Percentiles rank a stretch among this genome's conserved stretches.
Conservation (phyloP, 2,329 filamentous ascomycete genomes). For the Fusarium miscanthi region DNA sequence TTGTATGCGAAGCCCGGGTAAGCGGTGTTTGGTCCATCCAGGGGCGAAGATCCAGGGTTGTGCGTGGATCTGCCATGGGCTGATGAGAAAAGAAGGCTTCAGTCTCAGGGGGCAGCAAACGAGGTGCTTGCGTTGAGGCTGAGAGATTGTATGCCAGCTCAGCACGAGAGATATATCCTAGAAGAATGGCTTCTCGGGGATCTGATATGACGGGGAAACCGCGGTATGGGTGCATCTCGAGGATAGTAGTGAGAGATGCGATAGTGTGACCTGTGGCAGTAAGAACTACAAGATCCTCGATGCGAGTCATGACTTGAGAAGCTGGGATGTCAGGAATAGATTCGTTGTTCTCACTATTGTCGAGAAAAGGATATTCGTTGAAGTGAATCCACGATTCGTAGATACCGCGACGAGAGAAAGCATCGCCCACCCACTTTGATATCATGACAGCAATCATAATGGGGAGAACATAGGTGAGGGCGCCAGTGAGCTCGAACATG, state of each 20-base stretch:
- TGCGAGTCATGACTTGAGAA: conserved; percentile 89
- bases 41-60: conserved; percentile 86
- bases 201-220: conserved; percentile 93
- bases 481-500: conserved; percentile 98
- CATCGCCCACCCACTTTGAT: conserved; percentile 97
- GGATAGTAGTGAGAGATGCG: conserved; percentile 74
- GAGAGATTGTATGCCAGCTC: conserved; percentile 85
- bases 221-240: conserved; percentile 80
- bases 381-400: conserved; percentile 99
- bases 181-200: conserved; percentile 77
- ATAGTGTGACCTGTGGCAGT: conserved; percentile 91
- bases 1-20: conserved; percentile 81
- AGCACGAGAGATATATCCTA: conserved; percentile 94
- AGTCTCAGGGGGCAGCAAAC: conserved; percentile 74
- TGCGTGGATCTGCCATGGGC: conserved; percentile 79
- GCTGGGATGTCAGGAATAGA: conserved; percentile 84
- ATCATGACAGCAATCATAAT: conserved; percentile 99
- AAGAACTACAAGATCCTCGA: conserved; percentile 90
- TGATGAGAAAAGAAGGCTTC: conserved; percentile 89
- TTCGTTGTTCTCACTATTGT: conserved; percentile 83
- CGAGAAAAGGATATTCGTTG: conserved; percentile 94
- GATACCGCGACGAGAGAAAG: conserved; percentile 90
- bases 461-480: conserved; percentile 93
- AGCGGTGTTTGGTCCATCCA: conserved; percentile 99
- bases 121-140: conserved; percentile 63